A percentile compares a stretch with the other conserved stretches of the same genome.
Evolutionary conservation across 495 filamentous ascomycete species (phyloP).

Genomic region (Podospora anserina): DNA sequence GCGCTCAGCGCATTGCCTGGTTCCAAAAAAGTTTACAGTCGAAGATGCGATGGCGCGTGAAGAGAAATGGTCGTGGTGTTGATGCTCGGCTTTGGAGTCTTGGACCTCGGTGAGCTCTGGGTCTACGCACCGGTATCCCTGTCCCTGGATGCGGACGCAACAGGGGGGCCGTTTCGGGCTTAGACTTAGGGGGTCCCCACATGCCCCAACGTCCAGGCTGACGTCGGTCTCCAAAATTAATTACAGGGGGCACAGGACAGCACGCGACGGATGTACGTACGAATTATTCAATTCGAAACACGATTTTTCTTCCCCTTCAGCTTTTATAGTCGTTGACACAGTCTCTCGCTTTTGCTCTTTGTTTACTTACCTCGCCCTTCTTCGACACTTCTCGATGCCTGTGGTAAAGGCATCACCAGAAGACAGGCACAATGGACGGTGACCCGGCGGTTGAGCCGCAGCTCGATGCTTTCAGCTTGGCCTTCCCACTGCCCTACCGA

Average conservation of each 20-base stretch:
- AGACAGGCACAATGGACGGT: slow-evolving; percentile 63
- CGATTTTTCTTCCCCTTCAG: slow-evolving; percentile 4
- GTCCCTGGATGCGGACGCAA: background rate
- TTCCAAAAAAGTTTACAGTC: background rate
- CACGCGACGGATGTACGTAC: background rate
- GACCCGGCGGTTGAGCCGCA: slow-evolving; percentile 75
- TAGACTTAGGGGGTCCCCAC: background rate
- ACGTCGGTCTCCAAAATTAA: slow-evolving; percentile 24
- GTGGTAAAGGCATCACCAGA: slow-evolving; percentile 25
- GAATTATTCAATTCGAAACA: slow-evolving; percentile 8
- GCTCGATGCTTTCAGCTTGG: slow-evolving; percentile 79
- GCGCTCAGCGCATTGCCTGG: slow-evolving; percentile 10
- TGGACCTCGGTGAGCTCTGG: slow-evolving; percentile 26
- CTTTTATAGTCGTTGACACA: slow-evolving; percentile 1
- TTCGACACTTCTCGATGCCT: slow-evolving; percentile 7
- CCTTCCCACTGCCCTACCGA: slow-evolving; percentile 82
- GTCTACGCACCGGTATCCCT: background rate
- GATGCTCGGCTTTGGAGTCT: slow-evolving; percentile 11
- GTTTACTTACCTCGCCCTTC: slow-evolving; percentile 11
- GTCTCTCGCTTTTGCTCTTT: slow-evolving; percentile 15
- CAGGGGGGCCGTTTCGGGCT: slow-evolving; percentile 9
- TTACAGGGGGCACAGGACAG: slow-evolving; percentile 21
- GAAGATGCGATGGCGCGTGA: background rate
- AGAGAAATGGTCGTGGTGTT: background rate
- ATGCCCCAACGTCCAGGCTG: slow-evolving; percentile 12